Evolutionary conservation across 495 filamentous ascomycete genomes (phyloP).

Genomic region (Zalerion maritima): DNA sequence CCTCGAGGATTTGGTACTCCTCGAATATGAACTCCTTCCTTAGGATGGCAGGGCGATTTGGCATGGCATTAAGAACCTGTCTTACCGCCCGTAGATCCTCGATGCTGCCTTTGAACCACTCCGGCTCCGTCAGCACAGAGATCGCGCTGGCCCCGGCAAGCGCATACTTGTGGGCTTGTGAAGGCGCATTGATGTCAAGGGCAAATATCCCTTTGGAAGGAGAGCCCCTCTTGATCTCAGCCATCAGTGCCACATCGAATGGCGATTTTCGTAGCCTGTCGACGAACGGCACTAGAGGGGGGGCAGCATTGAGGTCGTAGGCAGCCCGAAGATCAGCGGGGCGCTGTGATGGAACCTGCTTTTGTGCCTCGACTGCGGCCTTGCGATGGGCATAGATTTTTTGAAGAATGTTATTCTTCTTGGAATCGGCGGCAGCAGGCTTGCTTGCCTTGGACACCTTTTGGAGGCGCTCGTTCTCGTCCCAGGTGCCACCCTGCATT

Average conservation of each 20-base stretch:
- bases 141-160: conserved; percentile 90
- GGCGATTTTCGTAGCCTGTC: conserved; percentile 65
- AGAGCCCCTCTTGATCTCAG: conserved; percentile 92
- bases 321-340: conserved; percentile 72
- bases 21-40: conserved; percentile 98
- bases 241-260: conserved; percentile 75
- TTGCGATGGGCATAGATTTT: conserved; percentile 80
- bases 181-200: conserved; percentile 68
- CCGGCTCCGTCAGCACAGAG: conserved; percentile 90
- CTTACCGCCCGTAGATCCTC: conserved; percentile 85
- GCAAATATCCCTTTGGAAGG: conserved; percentile 95
- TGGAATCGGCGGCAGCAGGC: conserved; percentile 8
- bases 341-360: conserved; percentile 72
- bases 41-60: conserved; percentile 79
- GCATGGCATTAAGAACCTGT: conserved; percentile 74
- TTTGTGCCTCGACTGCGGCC: conserved; percentile 66
- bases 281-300: conserved; percentile 72
- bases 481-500: conserved; percentile 82
- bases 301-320: conserved; percentile 69
- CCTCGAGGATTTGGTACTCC: conserved; percentile 95
- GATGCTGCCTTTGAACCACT: conserved; percentile 97
- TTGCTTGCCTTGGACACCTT: conserved; percentile 19
- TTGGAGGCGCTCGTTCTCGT: conserved; percentile 47
- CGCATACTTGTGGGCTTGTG: conserved; percentile 84
- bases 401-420: conserved; percentile 70